Evolutionary conservation across 345 rosid species (phyloP).

Genomic region (Salix udensis): DNA sequence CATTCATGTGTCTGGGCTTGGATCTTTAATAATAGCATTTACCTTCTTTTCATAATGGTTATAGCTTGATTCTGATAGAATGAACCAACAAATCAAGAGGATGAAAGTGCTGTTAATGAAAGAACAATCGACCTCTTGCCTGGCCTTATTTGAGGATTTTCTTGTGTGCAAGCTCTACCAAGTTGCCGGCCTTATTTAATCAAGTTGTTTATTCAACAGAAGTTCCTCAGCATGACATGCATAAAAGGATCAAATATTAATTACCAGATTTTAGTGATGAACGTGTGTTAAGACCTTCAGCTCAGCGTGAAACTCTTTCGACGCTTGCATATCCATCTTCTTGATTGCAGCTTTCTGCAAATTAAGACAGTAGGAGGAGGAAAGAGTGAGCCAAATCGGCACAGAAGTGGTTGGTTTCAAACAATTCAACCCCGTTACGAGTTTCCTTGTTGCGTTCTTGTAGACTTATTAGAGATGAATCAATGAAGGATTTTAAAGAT

Average conservation of each 20-base stretch:
- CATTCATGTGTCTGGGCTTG: too few species aligned
- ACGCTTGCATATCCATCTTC: slow-evolving; percentile 97
- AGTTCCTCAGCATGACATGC: background rate
- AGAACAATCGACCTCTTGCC: too few species aligned
- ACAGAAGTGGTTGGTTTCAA: background rate
- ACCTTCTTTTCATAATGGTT: too few species aligned
- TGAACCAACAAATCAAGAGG: too few species aligned
- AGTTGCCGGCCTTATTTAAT: too few species aligned
- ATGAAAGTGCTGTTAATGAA: too few species aligned
- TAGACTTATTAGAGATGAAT: background rate
- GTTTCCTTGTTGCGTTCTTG: background rate
- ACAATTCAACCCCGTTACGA: background rate
- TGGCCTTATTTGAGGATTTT: too few species aligned
- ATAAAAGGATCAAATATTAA: background rate
- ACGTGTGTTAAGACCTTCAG: slow-evolving; percentile 79
- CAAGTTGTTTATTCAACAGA: too few species aligned
- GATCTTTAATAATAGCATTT: too few species aligned
- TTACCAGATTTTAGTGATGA: slow-evolving; percentile 95
- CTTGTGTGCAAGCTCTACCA: too few species aligned
- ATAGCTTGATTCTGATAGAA: too few species aligned
- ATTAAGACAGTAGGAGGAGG: background rate
- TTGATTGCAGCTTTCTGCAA: slow-evolving; percentile 93
- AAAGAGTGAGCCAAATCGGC: background rate
- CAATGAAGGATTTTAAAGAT: background rate
- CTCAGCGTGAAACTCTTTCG: slow-evolving; percentile 87